Base-by-base conservation (phyloP, 805 yeast genomes). In the Jamesozyma rosinii region DNA sequence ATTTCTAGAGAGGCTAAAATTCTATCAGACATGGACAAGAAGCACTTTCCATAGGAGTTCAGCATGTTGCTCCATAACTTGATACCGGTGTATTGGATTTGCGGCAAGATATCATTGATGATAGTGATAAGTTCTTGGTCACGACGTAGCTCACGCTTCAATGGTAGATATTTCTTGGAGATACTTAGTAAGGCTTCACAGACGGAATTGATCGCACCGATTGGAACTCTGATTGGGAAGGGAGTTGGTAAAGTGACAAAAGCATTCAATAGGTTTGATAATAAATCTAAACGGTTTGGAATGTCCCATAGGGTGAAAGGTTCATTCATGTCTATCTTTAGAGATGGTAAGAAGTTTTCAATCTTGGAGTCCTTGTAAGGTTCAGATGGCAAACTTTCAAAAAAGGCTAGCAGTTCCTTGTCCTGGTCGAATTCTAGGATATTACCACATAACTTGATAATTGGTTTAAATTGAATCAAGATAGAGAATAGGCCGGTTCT, bases 341-440 rank as follows among this genome's bases (percentile, higher is more conserved):
- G 66, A 26, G 72, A 64, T 0, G 75, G 66, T 52, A 81, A 74
- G 11, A 67, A 57, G 13, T 61, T 52, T 40, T 49, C 46, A 18
- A 22, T 34, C 17, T 20, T 31, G 4, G 32, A n/a, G 26, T 41
- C 37, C 8, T 49, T 36, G 18, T 38, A 34, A 11, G 30, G 46
- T 46, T 30, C 45, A 22, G 18, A 32, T 46, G 76, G 74, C 36
- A 80, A 57, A 21, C 53, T 52, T 10, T 68, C 64, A 35, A 79
- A 55, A 37, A 72, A 53, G 1, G 59, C 55, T 30, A 55, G 46
- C 18, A 75, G 55, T 14, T 78, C 81, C 19, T 66, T 61, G 57
- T 82, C 89, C 39, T 76, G 76, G 20, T 64, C 66, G 31, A 81
- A 56, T 41, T 76, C 79, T 44, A 84, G 61, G 42, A 82, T 72